Conservation (phyloP, 306 rosid species). For the Castanopsis chinensis region DNA sequence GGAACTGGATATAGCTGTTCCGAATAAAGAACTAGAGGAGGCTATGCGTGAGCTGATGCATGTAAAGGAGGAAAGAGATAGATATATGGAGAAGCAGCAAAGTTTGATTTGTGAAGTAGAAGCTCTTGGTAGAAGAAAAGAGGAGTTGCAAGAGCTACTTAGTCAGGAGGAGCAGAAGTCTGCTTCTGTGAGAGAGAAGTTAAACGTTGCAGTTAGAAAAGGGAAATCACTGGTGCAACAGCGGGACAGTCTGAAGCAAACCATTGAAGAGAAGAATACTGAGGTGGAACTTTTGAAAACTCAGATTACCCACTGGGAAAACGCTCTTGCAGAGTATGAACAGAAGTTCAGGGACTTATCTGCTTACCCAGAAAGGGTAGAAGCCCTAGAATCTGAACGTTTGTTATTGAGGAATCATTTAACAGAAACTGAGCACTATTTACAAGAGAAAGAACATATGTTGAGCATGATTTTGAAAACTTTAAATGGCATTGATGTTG, state of each 20-base stretch:
- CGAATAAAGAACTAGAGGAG: slow-evolving; percentile 71
- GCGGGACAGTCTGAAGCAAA: slow-evolving; percentile 80
- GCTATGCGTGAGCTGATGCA: slow-evolving; percentile 53
- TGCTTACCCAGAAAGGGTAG: slow-evolving; percentile 53
- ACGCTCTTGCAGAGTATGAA: slow-evolving; percentile 56
- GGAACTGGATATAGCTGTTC: slow-evolving; percentile 39
- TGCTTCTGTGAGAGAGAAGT: slow-evolving; percentile 80
- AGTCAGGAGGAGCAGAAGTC: slow-evolving; percentile 91
- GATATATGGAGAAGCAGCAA: slow-evolving; percentile 51
- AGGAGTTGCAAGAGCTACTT: slow-evolving; percentile 71
- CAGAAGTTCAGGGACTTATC: slow-evolving; percentile 58
- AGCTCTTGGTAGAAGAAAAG: slow-evolving; percentile 50
- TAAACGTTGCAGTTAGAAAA: slow-evolving; percentile 87
- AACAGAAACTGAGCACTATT: slow-evolving; percentile 53
- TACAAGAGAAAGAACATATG: slow-evolving; percentile 62
- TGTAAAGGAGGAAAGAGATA: slow-evolving; percentile 69
- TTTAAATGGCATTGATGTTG: slow-evolving; percentile 60
- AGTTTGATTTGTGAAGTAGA: slow-evolving; percentile 59
- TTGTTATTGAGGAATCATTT: slow-evolving; percentile 53
- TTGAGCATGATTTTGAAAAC: slow-evolving; percentile 50
- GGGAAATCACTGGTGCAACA: slow-evolving; percentile 92
- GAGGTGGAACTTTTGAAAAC: slow-evolving; percentile 65
- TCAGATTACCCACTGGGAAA: slow-evolving; percentile 49
- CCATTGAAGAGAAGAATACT: slow-evolving; percentile 54
- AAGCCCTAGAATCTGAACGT: slow-evolving; percentile 70